A percentile compares a stretch with the other conserved stretches of the same genome.
Conservation (phyloP, 2,329 filamentous ascomycete genomes). For the Mycogone perniciosa region DNA sequence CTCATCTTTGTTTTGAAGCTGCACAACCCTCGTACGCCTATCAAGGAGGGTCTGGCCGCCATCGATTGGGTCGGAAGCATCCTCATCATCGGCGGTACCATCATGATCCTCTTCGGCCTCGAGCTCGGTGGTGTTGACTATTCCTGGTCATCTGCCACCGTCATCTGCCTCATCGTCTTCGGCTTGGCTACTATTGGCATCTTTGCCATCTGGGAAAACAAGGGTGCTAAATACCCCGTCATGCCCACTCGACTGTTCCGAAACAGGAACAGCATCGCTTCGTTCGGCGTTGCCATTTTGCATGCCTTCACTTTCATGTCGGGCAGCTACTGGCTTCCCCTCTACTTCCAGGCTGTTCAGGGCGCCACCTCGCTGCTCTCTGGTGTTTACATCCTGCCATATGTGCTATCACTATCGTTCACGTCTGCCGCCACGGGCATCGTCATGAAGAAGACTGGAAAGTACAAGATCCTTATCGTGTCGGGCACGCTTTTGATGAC, state of each 20-base stretch:
- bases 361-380: conserved; percentile 62
- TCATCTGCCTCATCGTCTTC: conserved; percentile 73
- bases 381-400: conserved; percentile 68
- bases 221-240: conserved; percentile 67
- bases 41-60: conserved; percentile 56
- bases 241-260: conserved; percentile 70
- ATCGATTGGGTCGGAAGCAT: conserved; percentile 52
- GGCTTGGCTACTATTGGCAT: conserved; percentile 56
- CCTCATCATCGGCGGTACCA: conserved; percentile 65
- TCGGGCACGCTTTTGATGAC: conserved; percentile 52
- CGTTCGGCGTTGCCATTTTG: conserved; percentile 60
- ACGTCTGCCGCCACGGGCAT: conserved; percentile 52
- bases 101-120: conserved; percentile 82
- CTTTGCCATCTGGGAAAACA: conserved; percentile 69
- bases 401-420: conserved; percentile 60
- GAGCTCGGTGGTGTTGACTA: conserved; percentile 73
- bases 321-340: conserved; percentile 70
- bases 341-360: conserved; percentile 77
- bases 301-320: conserved; percentile 76
- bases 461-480: conserved; percentile 56
- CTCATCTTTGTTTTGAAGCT: conserved; percentile 59
- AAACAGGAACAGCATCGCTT: conserved; percentile 57
- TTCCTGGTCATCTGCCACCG: conserved; percentile 68
- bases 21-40: conserved; percentile 59
- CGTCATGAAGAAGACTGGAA: conserved; percentile 57